Evolutionary conservation across 176 grass and related monocot genomes (phyloP), one percentile per base, ranked within the genome.

Genomic region (Saccharum officinarum): DNA sequence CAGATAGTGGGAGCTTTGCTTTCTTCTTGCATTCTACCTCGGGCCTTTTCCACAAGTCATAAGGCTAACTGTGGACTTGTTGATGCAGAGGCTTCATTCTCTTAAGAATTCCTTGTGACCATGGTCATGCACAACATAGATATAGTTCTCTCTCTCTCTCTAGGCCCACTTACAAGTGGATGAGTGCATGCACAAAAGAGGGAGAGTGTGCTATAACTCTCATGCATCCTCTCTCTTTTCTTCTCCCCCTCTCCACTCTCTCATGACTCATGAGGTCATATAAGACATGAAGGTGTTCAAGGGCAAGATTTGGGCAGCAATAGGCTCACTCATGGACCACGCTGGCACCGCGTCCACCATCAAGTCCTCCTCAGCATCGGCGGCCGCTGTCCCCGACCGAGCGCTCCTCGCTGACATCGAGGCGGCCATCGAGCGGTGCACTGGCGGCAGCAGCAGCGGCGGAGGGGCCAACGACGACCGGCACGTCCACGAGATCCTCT

Each of bases 401-500:
- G 84, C 69, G 3, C 91, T 96, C 34, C 92, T 99, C 25, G 50
- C 84, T 5, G 82, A 77, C 77, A 96, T 99, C 69, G 97, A 99
- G 41, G 73, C 90, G 9, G 88, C 97, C 36, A 62, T 96, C 50
- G 84, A 88, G 15, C 83, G 97, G 76, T 96, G 90, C 82, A 99
- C 92, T 28, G 81, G 81, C n/a, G n/a, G 81, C 82, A 94, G 88
- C 40, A 73, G 77, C 54, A 5, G 81, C 30, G 73, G 63, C 20
- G 73, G 77, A 10, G 81, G 85, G 9, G 57, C 42, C 31, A 61
- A 79, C 50, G 88, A 92, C 63, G 86, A 94, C 45, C 81, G 87
- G 26, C 85, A 88, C 68, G 94, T 99, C 31, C 88, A 96, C 20
- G 97, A 96, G 88, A 94, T 99, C 62, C 88, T 99, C 47, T 99